phyloP scores from a whole-genome alignment of 176 grass and related monocot species.

The Juncus inflexus region DNA sequence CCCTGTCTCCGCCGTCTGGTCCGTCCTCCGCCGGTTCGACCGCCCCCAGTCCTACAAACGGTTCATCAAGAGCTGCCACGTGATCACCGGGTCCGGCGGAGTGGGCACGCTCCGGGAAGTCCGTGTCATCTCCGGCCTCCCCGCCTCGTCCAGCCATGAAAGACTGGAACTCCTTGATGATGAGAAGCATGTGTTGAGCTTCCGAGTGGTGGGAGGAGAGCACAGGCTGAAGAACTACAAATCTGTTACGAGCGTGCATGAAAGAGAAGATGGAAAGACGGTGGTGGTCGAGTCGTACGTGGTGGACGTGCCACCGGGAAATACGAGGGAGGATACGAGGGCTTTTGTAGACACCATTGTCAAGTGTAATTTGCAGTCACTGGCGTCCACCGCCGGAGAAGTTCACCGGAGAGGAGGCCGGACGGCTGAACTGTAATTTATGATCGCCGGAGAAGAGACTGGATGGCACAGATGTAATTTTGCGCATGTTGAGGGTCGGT shows the following conservation, averaged over 20 bases:
- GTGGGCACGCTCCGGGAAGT: conserved; percentile 83
- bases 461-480: conserved; percentile 8
- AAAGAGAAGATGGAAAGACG: background rate
- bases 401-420: conserved; percentile 4
- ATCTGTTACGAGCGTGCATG: conserved; percentile 66
- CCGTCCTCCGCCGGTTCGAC: conserved; percentile 80
- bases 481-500: background rate
- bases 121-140: conserved; percentile 63
- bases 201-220: conserved; percentile 82
- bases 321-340: conserved; percentile 70
- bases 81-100: conserved; percentile 38
- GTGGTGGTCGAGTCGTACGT: conserved; percentile 69
- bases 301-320: conserved; percentile 67
- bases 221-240: conserved; percentile 92
- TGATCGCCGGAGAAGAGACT: background rate
- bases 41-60: conserved; percentile 80
- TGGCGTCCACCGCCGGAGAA: conserved; percentile 53
- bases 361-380: conserved; percentile 69
- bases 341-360: conserved; percentile 75
- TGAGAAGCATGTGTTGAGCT: conserved; percentile 84
- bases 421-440: background rate
- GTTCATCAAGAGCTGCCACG: conserved; percentile 73
- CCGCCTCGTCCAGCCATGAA: conserved; percentile 72
- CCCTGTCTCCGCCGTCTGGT: conserved; percentile 59
- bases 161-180: conserved; percentile 92